phyloP scores from a whole-genome alignment of 495 filamentous ascomycete genomes.

The Emericellopsis terricola region DNA sequence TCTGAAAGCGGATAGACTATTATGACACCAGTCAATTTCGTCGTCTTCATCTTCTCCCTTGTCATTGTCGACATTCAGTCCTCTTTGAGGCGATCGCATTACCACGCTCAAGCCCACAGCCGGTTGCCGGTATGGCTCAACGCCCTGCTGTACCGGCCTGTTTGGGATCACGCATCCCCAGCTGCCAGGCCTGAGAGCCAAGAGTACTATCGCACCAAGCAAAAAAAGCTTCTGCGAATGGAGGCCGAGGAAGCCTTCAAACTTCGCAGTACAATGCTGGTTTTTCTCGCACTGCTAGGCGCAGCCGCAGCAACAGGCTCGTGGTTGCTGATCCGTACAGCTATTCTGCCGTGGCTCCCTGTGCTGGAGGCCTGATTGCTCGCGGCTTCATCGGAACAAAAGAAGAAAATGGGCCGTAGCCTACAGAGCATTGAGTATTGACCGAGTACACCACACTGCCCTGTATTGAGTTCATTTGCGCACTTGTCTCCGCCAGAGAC shows the following conservation, averaged over 20 bases:
- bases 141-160: constrained; percentile 14
- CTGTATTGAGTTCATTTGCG: too few relatives aligned
- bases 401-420: too few relatives aligned
- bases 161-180: constrained; percentile 9
- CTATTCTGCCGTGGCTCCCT: too few relatives aligned
- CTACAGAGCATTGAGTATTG: too few relatives aligned
- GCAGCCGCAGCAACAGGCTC: too few relatives aligned
- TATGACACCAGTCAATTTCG: constrained; percentile 28
- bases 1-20: too few relatives aligned
- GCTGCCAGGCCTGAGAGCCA: constrained; percentile 2
- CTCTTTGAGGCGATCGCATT: constrained; percentile 16
- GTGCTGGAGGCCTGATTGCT: too few relatives aligned
- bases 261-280: constrained; percentile 20
- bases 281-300: constrained; percentile 13
- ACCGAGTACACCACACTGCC: too few relatives aligned
- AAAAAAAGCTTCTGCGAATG: constrained; percentile 28
- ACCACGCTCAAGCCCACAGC: constrained; percentile 13
- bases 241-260: constrained; percentile 33
- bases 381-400: too few relatives aligned
- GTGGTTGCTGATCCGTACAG: too few relatives aligned
- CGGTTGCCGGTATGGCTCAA: constrained; percentile 21
- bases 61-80: constrained; percentile 27
- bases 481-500: too few relatives aligned
- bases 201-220: constrained; percentile 29
- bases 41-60: constrained; percentile 34